These are phyloP conservation scores for Arthrobotrys pseudoclavata DNA, from an alignment of 2,329 filamentous ascomycete genomes.

Conservation along the genomic window DNA sequence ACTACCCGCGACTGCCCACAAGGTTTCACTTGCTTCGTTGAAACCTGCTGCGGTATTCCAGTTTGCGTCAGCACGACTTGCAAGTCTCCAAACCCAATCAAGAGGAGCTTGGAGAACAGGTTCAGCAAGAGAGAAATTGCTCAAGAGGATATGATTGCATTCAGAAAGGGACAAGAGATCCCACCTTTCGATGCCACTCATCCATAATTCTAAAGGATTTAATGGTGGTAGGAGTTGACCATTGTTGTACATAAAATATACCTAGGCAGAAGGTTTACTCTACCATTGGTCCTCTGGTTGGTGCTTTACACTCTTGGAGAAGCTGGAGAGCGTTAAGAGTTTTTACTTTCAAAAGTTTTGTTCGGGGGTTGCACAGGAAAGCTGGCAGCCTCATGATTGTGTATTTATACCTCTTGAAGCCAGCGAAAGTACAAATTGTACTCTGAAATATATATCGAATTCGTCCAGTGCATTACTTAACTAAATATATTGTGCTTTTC, in stretches of 20 bases:
- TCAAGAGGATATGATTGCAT: conserved; percentile 52
- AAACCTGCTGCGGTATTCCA: conserved; percentile 53
- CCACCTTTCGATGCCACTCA: conserved; percentile 34
- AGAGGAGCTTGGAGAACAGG: conserved; percentile 38
- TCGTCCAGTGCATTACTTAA: neutral
- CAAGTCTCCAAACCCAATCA: conserved; percentile 55
- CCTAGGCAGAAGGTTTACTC: neutral
- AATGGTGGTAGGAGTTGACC: neutral
- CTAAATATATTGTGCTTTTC: neutral
- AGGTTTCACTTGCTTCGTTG: conserved; percentile 50
- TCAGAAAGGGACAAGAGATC: conserved; percentile 43
- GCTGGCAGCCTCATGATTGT: conserved; percentile 6
- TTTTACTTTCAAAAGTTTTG: conserved; percentile 14
- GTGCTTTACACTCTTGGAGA: neutral
- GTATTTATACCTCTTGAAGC: conserved; percentile 10
- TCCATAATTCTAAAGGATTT: neutral
- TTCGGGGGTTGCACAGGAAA: neutral
- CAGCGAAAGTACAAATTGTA: conserved; percentile 6
- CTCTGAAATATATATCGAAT: neutral
- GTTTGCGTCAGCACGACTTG: conserved; percentile 58
- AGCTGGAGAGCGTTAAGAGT: no score
- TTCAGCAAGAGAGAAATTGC: conserved; percentile 48
- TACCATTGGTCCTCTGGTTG: neutral
- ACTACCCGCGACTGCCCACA: conserved; percentile 46
- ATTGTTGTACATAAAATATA: conserved; percentile 4